Evolutionary conservation across 1,284 basidiomycete genomes (phyloP).

Genomic region (Fomitopsis betulina): DNA sequence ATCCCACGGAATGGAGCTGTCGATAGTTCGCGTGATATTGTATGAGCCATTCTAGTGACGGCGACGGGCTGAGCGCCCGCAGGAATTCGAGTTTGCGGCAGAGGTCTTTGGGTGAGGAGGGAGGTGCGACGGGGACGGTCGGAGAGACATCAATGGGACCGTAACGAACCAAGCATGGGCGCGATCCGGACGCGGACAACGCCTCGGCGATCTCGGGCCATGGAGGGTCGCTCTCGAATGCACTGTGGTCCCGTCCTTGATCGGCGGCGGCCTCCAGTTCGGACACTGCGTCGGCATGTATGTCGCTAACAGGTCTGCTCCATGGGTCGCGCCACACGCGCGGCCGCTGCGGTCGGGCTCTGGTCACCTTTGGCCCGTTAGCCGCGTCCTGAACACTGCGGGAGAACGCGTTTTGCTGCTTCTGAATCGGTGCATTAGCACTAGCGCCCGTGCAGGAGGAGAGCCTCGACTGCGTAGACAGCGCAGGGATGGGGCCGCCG

Average conservation of each 20-base stretch:
- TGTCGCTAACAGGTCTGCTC: background rate
- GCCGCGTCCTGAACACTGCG: background rate
- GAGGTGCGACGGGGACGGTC: background rate
- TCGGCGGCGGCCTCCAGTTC: background rate
- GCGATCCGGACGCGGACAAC: background rate
- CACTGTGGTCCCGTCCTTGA: background rate
- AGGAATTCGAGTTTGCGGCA: slow-evolving; percentile 43
- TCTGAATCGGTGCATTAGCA: background rate
- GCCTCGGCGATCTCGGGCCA: slow-evolving; percentile 15
- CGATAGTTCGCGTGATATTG: slow-evolving; percentile 17
- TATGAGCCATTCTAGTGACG: slow-evolving; percentile 12
- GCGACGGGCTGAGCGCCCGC: slow-evolving; percentile 18
- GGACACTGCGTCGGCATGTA: background rate
- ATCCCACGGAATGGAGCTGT: slow-evolving; percentile 22
- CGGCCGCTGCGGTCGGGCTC: background rate
- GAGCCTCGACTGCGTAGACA: background rate
- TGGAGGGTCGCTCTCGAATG: slow-evolving; percentile 17
- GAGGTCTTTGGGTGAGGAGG: slow-evolving; percentile 24
- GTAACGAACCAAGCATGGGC: background rate
- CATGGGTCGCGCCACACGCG: background rate
- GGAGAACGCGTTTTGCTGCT: background rate
- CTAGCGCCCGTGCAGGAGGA: background rate
- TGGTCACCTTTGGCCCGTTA: background rate
- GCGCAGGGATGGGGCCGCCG: background rate
- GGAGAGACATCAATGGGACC: background rate